Evolutionary conservation across 495 filamentous ascomycete genomes (phyloP), one percentile per base, ranked within the genome.

Genomic region (Hyaloscypha hepaticicola): DNA sequence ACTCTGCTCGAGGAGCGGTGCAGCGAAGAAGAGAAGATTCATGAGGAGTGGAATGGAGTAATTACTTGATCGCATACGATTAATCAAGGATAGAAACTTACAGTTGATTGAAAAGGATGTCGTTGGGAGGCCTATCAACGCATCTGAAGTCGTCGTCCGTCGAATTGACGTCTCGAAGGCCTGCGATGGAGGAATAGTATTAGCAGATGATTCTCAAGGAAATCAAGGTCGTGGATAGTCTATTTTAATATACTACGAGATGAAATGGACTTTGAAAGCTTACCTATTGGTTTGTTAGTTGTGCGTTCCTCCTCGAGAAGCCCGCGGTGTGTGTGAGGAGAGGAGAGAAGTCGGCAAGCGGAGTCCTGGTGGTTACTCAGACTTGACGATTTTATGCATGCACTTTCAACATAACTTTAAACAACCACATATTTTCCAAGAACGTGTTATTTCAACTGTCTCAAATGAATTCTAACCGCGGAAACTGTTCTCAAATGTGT

Each of bases 1-100:
- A 60, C 59, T 12, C 19, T 27, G 41, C 34, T 22, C 38, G 24
- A 58, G 52, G 19, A 63, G 62, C 14, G 49, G 21, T 49, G 25
- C 61, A 67, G 55, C 26, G 12, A 38, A 24, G 34, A 57, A 41
- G 51, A 50, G 50, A 48, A 25, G 61, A 52, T 19, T 51, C n/a
- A 55, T 55, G 58, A 45, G 55, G 29, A 55, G 55, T 41, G 48
- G 33, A 59, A 58, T 28, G 24, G 7, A 11, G 6, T 64, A 21
- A 58, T 24, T 63, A 55, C 66, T 63, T 59, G 66, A 67, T 72
- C 70, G 70, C 70, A 72, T 67, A 72, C 31, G 52, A 59, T 60
- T 14, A 61, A 65, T 25, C 21, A 67, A 57, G 29, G 61, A 65
- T 61, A 24, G 27, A 4, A 65, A 69, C 70, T 67, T 69, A 72